Evolutionary conservation across 805 yeast species (phyloP), one percentile per base, ranked within the genome.

Genomic region (Kazachstania martiniae): DNA sequence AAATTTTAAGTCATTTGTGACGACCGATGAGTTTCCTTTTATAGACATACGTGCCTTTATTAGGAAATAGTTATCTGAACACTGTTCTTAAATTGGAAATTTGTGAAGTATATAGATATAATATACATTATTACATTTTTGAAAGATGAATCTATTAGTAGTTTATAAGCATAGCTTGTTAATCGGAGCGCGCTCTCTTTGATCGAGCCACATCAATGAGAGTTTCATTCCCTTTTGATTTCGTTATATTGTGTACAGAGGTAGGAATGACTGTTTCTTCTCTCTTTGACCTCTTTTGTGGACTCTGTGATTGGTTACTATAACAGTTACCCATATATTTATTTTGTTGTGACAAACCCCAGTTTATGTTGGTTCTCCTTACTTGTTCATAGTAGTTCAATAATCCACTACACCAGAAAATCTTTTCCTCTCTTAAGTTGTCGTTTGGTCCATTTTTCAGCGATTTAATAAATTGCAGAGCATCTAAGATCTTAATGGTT

Each of bases 401-500:
- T 8, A 52, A 27, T 2, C 51, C 48, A 26, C 42, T 36, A 33
- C 45, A 42, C 49, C 55, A 44, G 26, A 37, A 42, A 7, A 50
- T 36, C 10, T 35, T 36, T 18, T 51, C 55, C 8, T 41, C 44
- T 12, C 37, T 39, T 5, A 36, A 16, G 3, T n/a, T 16, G 13
- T 32, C 27, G 13, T 24, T 29, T 5, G 24, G 21, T 13, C 36
- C 43, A 19, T 43, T 38, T 37, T 50, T 47, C 19, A 53, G 29
- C 8, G 43, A 44, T 29, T 48, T 53, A 15, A 55, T 31, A 25
- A 49, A 53, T 26, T 44, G 44, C 23, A 53, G 44, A 3, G 55
- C 58, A n/a, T 55, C 56, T 18, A 36, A 19, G 4, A 50, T 29
- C 9, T 43, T 43, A 8, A 40, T 22, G 10, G 32, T 27, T 9